phyloP scores from a whole-genome alignment of 352 stramenopile species.

The Globisporangium radiosum region DNA sequence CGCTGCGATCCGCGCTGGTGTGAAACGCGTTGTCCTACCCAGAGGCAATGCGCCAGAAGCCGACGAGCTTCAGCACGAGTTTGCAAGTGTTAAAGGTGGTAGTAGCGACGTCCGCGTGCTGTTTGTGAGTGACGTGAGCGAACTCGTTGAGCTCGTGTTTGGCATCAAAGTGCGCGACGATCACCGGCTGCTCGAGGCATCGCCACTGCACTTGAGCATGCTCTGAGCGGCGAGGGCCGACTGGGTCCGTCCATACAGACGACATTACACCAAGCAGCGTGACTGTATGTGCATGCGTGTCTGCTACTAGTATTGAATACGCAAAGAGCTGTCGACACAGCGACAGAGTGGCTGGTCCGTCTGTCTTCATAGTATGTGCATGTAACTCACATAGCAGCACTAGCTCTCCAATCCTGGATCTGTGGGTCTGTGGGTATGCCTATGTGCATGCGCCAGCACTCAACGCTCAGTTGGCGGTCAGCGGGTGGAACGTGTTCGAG shows the following conservation, averaged over 20 bases:
- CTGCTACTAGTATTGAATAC: no score
- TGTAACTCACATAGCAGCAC: no score
- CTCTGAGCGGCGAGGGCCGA: slow-evolving; percentile 20
- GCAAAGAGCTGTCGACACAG: no score
- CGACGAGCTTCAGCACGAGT: slow-evolving; percentile 61
- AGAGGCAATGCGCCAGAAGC: slow-evolving; percentile 69
- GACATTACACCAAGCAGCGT: no score
- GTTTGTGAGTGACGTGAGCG: slow-evolving; percentile 63
- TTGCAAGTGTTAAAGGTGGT: slow-evolving; percentile 22
- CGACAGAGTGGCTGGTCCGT: no score
- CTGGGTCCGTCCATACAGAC: no score
- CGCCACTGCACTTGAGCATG: slow-evolving; percentile 40
- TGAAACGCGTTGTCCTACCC: slow-evolving; percentile 76
- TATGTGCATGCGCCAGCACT: background rate
- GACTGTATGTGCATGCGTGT: slow-evolving; percentile 1
- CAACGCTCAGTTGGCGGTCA: slow-evolving; percentile 20
- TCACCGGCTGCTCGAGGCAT: slow-evolving; percentile 13
- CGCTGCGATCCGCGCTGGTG: slow-evolving; percentile 77
- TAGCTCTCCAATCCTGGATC: no score
- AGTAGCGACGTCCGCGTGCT: slow-evolving; percentile 40
- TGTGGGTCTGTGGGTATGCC: no score
- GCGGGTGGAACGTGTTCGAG: slow-evolving; percentile 68
- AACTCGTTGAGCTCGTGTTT: slow-evolving; percentile 65
- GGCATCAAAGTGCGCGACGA: slow-evolving; percentile 52
- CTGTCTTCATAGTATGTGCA: no score